These are phyloP conservation scores for Rhodosorus marinus DNA, from an alignment of 23 red algal species.

Conservation along the genomic window DNA sequence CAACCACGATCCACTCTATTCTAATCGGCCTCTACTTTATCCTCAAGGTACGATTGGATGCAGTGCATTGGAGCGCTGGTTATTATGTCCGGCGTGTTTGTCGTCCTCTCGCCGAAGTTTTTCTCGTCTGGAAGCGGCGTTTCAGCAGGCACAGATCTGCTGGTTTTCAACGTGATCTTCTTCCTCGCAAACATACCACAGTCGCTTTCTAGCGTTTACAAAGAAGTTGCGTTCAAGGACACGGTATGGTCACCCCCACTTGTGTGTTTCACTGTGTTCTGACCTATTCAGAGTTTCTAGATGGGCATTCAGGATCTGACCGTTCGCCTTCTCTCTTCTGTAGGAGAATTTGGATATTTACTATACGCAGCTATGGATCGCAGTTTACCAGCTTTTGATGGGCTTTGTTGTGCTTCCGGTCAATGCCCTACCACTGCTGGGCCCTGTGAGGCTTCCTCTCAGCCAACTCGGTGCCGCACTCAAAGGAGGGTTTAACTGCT, in stretches of 20 bases:
- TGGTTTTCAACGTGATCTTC: conserved; percentile 8
- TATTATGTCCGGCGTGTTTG: conserved; percentile 3
- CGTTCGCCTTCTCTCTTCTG: no score
- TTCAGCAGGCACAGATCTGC: neutral
- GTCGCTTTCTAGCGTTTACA: conserved; percentile 6
- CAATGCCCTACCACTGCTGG: neutral
- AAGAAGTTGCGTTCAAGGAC: conserved; percentile 2
- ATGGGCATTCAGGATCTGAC: no score
- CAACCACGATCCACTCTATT: no score
- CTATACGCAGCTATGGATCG: conserved; percentile 1
- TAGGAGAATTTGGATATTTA: neutral
- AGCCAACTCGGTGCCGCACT: neutral
- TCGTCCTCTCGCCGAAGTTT: conserved; percentile 1
- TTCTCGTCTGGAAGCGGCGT: neutral
- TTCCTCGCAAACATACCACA: neutral
- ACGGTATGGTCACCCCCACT: no score
- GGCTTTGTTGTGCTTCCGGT: neutral
- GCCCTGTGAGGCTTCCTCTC: neutral
- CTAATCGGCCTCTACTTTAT: no score
- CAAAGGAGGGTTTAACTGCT: conserved; percentile 2
- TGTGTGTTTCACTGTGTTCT: no score
- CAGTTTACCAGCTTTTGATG: conserved; percentile 1
- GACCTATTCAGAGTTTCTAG: no score
- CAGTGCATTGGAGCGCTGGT: conserved; percentile 1
- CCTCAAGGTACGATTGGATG: neutral